phyloP scores from a whole-genome alignment of 2,329 filamentous ascomycete genomes.

The Pestalotiopsis sp. region DNA sequence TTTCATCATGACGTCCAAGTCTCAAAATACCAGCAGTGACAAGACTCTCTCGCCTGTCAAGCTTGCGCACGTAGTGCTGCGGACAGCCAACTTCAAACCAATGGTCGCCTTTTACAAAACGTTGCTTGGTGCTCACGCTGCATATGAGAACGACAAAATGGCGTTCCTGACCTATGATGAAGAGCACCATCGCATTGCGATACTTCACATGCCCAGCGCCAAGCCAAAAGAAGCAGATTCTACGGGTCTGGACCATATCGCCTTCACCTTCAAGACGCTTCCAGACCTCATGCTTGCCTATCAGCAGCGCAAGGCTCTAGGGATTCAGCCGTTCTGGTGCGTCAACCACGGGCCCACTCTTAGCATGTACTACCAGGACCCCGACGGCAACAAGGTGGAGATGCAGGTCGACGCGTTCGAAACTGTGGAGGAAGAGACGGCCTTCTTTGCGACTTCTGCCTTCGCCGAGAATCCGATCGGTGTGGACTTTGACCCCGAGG shows the following conservation, averaged over 20 bases:
- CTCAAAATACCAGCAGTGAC: no score
- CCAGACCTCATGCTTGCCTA: constrained; percentile 38
- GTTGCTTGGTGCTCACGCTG: constrained; percentile 3
- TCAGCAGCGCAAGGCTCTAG: constrained; percentile 33
- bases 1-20: no score
- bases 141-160: constrained; percentile 15
- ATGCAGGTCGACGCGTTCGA: constrained; percentile 48
- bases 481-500: constrained; percentile 46
- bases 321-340: constrained; percentile 42
- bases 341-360: constrained; percentile 51
- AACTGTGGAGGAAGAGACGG: constrained; percentile 35
- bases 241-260: constrained; percentile 43
- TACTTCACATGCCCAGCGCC: constrained; percentile 32
- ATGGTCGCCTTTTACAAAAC: constrained; percentile 12
- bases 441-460: constrained; percentile 38
- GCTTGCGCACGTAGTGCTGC: constrained; percentile 10
- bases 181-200: constrained; percentile 50
- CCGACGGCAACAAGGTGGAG: constrained; percentile 50
- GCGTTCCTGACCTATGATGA: constrained; percentile 42
- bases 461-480: constrained; percentile 47
- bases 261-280: constrained; percentile 41
- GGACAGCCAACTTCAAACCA: background rate
- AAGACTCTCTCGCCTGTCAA: no score
- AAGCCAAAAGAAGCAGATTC: constrained; percentile 19
- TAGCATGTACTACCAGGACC: constrained; percentile 51